A percentile compares a stretch with the other conserved stretches of the same genome.
These are phyloP conservation scores for Podospora conica DNA, from an alignment of 495 filamentous ascomycete genomes.

Conservation along the genomic window DNA sequence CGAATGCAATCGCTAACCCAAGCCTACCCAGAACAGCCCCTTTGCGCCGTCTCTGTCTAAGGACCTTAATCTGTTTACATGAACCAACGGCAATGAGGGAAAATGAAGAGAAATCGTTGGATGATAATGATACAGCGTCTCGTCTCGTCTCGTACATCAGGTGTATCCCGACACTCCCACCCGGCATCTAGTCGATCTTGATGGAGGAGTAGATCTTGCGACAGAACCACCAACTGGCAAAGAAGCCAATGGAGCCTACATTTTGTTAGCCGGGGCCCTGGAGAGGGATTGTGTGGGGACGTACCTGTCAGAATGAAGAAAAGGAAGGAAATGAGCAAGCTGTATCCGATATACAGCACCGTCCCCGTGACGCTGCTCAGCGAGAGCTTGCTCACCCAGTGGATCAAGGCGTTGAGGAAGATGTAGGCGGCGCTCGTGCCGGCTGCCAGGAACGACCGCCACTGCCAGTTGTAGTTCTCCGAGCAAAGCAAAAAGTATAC, in stretches of 20 bases:
- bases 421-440: conserved; percentile 86
- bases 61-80: conserved; percentile 1
- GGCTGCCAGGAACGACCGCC: conserved; percentile 83
- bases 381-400: conserved; percentile 79
- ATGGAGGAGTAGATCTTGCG: conserved; percentile 91
- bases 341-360: conserved; percentile 91
- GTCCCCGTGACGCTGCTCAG: conserved; percentile 78
- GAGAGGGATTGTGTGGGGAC: conserved; percentile 26
- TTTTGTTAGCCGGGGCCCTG: conserved; percentile 2
- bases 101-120: neutral
- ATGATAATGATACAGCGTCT: conserved; percentile 3
- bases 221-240: conserved; percentile 88
- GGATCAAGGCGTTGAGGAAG: conserved; percentile 79
- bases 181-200: conserved; percentile 69
- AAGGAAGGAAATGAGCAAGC: conserved; percentile 76
- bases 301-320: conserved; percentile 91
- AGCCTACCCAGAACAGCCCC: neutral
- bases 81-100: neutral
- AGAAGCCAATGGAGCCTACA: conserved; percentile 84
- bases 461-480: conserved; percentile 99
- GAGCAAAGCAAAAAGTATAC: conserved; percentile 92
- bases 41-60: conserved; percentile 1
- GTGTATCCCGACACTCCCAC: neutral
- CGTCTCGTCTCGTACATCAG: conserved; percentile 1
- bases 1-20: neutral